phyloP scores from a whole-genome alignment of 2,329 filamentous ascomycete genomes.

The Hypoxylon sp. region DNA sequence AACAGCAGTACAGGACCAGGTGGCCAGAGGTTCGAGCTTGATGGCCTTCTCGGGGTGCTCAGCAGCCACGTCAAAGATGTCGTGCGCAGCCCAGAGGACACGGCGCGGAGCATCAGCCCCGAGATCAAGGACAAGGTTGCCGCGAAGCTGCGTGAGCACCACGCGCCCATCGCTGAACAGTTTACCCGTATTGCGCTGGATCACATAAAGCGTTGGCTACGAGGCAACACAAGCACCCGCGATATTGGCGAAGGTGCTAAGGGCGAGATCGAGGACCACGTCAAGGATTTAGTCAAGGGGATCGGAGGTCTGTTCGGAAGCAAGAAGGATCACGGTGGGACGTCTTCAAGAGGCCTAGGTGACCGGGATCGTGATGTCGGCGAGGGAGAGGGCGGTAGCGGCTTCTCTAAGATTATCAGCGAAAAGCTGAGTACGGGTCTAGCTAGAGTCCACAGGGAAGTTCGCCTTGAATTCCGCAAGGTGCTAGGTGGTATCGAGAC shows the following conservation, averaged over 20 bases:
- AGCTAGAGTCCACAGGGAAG: conserved; percentile 11
- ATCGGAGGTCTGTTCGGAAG: conserved; percentile 8
- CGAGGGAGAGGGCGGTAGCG: neutral
- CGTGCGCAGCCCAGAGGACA: conserved; percentile 9
- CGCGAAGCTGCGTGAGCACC: conserved; percentile 9
- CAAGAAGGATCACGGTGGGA: conserved; percentile 3
- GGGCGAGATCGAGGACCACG: conserved; percentile 10
- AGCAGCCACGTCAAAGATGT: conserved; percentile 10
- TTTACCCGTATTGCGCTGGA: conserved; percentile 12
- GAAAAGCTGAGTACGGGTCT: conserved; percentile 16
- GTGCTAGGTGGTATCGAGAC: conserved; percentile 9
- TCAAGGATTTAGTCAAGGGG: conserved; percentile 10
- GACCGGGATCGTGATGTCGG: neutral
- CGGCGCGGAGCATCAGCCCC: conserved; percentile 7
- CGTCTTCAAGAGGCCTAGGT: conserved; percentile 4
- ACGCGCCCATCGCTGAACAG: conserved; percentile 8
- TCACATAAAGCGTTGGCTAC: conserved; percentile 13
- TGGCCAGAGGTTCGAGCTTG: conserved; percentile 9
- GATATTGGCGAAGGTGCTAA: conserved; percentile 13
- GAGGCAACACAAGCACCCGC: conserved; percentile 12
- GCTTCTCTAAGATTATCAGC: conserved; percentile 10
- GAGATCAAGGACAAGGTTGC: conserved; percentile 11
- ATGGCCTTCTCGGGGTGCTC: conserved; percentile 3
- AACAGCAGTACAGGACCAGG: neutral
- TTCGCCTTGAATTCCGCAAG: conserved; percentile 11